These are phyloP conservation scores for Zizania palustris DNA, from an alignment of 202 grass and related monocot species.

Conservation along the genomic window DNA sequence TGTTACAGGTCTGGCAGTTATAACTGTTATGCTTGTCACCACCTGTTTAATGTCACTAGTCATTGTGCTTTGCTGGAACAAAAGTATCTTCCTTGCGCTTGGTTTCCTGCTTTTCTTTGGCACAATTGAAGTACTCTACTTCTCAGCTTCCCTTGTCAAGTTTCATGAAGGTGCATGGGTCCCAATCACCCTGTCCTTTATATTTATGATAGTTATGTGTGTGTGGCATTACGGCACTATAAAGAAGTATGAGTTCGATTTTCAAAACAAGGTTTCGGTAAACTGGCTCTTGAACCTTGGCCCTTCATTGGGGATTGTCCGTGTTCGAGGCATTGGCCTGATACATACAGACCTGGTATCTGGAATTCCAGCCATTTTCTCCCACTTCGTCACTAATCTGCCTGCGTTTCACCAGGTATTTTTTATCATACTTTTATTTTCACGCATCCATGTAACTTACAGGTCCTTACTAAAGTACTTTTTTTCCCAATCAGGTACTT, in stretches of 20 bases:
- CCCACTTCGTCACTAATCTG: conserved; percentile 94
- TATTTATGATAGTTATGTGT: conserved; percentile 88
- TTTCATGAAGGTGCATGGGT: conserved; percentile 96
- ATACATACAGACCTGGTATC: conserved; percentile 93
- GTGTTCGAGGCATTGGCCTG: conserved; percentile 83
- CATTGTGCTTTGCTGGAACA: conserved; percentile 94
- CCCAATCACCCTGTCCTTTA: conserved; percentile 70
- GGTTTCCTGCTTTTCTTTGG: conserved; percentile 83
- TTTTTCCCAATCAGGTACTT: conserved; percentile 64
- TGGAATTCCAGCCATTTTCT: conserved; percentile 95
- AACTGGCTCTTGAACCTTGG: conserved; percentile 89
- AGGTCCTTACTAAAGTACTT: conserved; percentile 24
- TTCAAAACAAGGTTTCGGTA: conserved; percentile 94
- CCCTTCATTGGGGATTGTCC: conserved; percentile 86
- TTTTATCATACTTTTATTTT: conserved; percentile 12
- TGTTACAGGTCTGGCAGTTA: conserved; percentile 79
- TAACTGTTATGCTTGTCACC: conserved; percentile 97
- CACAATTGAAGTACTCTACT: conserved; percentile 80
- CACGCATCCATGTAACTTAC: background rate
- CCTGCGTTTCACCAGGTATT: conserved; percentile 98
- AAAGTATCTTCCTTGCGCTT: conserved; percentile 68
- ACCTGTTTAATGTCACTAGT: conserved; percentile 96
- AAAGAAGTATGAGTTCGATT: conserved; percentile 90
- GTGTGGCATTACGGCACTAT: conserved; percentile 96
- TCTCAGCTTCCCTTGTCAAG: conserved; percentile 91